Base-by-base conservation (phyloP, 768 basidiomycete species). In the Hericium erinaceus region DNA sequence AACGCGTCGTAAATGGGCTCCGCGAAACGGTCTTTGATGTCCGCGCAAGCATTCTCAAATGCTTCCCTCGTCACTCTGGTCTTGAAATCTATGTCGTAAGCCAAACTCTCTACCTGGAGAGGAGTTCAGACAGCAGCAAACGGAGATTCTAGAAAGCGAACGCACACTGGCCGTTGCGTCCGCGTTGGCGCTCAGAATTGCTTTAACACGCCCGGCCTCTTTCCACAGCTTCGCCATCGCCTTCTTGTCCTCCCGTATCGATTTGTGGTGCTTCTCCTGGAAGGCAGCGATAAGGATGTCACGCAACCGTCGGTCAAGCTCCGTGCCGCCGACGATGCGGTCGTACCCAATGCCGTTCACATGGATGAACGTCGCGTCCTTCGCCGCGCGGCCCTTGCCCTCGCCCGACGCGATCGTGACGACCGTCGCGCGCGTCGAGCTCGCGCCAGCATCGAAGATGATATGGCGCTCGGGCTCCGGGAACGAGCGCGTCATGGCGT, bases 151-250 rank as follows among this genome's bases (percentile, higher is more conserved):
- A 55, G 24, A 16, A 41, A 44, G 7, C 51, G 41, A 65, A 53
- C 83, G 70, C 68, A 92, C 92, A 60, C 81, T 78, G 3, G 89
- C 80, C 40, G 72, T 74, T 7, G 87, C 87, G 37, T 95, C 94
- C 13, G 77, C 75, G 66, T 99, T 99, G 39, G 95, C 97, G 69
- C 93, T 97, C 59, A 99, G 72, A 62, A 99, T 88, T 8, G 84
- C 78, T 75, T 98, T 99, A 64, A 98, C 81, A 58, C 95, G 81
- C 16, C 81, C 82, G 1, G 95, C 92, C 71, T 99, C 97, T 69
- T 95, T 95, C 83, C 91, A 88, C 6, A 98, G 74, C 71, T 95
- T 95, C 4, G 91, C 89, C 86, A 97, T 88, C 28, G 87, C 95
- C 56, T 84, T 79, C 67, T 84, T 83, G 66, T 95, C 90, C 61